These are phyloP conservation scores for Potentilla sterilis DNA, from an alignment of 306 rosid genomes.

Conservation along the genomic window DNA sequence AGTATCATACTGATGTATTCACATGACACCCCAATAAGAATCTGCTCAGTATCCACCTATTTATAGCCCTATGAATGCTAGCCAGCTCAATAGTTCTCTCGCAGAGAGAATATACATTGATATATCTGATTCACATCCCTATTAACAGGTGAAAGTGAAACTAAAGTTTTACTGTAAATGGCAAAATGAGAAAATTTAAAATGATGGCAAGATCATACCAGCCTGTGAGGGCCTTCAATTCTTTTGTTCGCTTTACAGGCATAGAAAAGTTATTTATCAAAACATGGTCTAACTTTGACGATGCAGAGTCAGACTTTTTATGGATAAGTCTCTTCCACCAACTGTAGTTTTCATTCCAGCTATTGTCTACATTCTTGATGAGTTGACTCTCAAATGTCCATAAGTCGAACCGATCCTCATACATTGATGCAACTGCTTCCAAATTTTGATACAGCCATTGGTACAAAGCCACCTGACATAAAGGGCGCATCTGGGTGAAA, in stretches of 20 bases:
- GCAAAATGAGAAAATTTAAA: slow-evolving; percentile 11
- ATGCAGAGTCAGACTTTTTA: slow-evolving; percentile 36
- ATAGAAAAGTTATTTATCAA: slow-evolving; percentile 54
- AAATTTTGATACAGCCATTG: slow-evolving; percentile 85
- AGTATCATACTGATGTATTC: neutral
- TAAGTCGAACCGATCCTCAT: slow-evolving; percentile 88
- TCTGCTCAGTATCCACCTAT: neutral
- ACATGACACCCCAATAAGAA: neutral
- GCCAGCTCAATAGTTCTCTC: neutral
- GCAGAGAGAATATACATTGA: neutral
- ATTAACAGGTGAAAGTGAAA: neutral
- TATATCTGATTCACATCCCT: neutral
- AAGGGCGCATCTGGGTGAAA: slow-evolving; percentile 19
- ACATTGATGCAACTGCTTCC: slow-evolving; percentile 88
- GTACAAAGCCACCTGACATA: slow-evolving; percentile 73
- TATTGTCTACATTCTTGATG: slow-evolving; percentile 42
- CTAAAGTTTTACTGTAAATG: neutral
- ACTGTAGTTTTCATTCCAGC: slow-evolving; percentile 42
- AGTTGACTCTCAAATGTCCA: slow-evolving; percentile 60
- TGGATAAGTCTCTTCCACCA: slow-evolving; percentile 73
- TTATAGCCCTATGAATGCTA: neutral
- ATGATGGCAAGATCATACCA: slow-evolving; percentile 50
- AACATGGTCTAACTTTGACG: slow-evolving; percentile 37
- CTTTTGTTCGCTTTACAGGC: slow-evolving; percentile 80
- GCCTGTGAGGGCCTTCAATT: slow-evolving; percentile 78